Evolutionary conservation across 176 grass and related monocot genomes (phyloP).

Genomic region (Juncus effusus): DNA sequence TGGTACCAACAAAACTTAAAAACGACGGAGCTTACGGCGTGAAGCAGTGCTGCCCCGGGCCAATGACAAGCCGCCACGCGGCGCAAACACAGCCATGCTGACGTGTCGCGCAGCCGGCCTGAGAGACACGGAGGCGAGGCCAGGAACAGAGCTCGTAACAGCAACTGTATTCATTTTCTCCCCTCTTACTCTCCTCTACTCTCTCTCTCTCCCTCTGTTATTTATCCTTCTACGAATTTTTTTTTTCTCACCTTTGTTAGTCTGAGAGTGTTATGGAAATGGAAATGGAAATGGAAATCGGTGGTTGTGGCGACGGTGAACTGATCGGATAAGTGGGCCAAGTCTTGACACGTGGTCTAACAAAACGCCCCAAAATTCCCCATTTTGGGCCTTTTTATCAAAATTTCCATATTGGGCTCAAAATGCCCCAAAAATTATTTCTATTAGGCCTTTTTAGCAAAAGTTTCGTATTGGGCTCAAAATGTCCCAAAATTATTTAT

Average conservation of each 20-base stretch:
- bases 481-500: no score
- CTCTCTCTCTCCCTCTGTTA: not conserved
- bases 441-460: no score
- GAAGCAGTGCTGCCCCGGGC: not conserved
- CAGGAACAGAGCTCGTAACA: conserved; percentile 14
- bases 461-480: no score
- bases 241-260: not conserved
- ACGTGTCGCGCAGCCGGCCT: not conserved
- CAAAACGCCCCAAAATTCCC: no score
- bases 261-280: conserved; percentile 4
- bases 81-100: not conserved
- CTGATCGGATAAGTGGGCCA: conserved; percentile 26
- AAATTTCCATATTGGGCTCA: no score
- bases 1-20: no score
- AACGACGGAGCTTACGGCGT: not conserved
- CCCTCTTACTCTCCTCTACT: not conserved
- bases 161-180: conserved; percentile 21
- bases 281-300: not conserved
- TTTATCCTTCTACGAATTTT: not conserved
- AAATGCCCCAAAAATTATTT: no score
- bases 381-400: no score
- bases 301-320: conserved; percentile 23
- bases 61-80: conserved; percentile 17
- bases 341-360: not conserved
- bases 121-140: conserved; percentile 10